Evolutionary conservation across 73 alveolate genomes (phyloP).

Genomic region (Stentor coeruleus): DNA sequence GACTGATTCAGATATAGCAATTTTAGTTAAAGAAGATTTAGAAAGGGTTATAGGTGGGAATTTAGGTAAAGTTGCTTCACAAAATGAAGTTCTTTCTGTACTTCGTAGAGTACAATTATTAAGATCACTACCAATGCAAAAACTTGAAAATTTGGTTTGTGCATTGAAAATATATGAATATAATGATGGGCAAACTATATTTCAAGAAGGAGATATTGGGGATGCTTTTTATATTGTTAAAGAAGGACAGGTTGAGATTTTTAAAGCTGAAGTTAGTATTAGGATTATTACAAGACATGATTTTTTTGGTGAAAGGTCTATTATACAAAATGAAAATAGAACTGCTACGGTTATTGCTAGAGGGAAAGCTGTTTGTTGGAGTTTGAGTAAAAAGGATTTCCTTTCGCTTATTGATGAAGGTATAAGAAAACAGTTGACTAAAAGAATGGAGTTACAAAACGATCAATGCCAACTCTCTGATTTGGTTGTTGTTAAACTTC

Average conservation of each 20-base stretch:
- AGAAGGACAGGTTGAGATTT: conserved; percentile 68
- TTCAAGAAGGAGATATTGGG: conserved; percentile 78
- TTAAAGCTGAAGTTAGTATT: conserved; percentile 43
- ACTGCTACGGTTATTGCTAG: conserved; percentile 55
- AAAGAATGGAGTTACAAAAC: conserved; percentile 47
- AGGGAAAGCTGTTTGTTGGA: conserved; percentile 36
- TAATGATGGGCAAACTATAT: conserved; percentile 50
- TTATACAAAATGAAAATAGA: conserved; percentile 41
- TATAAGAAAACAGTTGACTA: conserved; percentile 33
- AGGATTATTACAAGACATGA: conserved; percentile 58
- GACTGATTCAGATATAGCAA: conserved; percentile 25
- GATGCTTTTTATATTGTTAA: conserved; percentile 68
- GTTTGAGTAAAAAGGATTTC: conserved; percentile 32
- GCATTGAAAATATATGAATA: conserved; percentile 38
- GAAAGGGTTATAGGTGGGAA: conserved; percentile 26
- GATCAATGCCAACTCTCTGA: conserved; percentile 40
- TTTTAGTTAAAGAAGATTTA: neutral
- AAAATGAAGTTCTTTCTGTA: conserved; percentile 27
- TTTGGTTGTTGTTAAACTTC: conserved; percentile 40
- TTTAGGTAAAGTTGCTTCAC: neutral
- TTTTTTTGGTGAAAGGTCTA: conserved; percentile 48
- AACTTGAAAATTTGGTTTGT: conserved; percentile 42
- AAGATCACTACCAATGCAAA: conserved; percentile 34
- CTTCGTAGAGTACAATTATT: conserved; percentile 41
- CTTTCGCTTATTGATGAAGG: conserved; percentile 37